A percentile compares a stretch with the other conserved stretches of the same genome.
These are phyloP conservation scores for Pythium volutum DNA, from an alignment of 352 stramenopile genomes.

Conservation along the genomic window DNA sequence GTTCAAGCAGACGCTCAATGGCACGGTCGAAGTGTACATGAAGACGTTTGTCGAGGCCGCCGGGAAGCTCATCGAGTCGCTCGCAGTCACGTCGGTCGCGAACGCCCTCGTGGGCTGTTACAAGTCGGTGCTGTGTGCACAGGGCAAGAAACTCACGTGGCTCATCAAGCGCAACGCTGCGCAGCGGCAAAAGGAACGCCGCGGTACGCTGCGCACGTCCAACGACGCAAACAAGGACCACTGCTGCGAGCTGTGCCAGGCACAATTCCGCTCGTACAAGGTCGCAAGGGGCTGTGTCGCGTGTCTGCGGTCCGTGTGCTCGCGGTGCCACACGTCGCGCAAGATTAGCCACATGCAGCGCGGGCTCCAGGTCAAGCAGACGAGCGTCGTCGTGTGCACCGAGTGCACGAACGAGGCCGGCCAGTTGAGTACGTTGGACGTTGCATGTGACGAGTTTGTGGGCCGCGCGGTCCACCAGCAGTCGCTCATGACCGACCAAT, in stretches of 20 bases:
- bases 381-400: conserved; percentile 19
- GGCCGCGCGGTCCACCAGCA: conserved; percentile 10
- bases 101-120: conserved; percentile 30
- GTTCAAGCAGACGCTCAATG: conserved; percentile 31
- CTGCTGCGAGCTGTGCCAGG: conserved; percentile 21
- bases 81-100: conserved; percentile 25
- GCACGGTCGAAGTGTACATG: conserved; percentile 38
- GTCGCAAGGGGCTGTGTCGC: conserved; percentile 17
- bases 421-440: conserved; percentile 9
- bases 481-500: conserved; percentile 23
- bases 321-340: conserved; percentile 18
- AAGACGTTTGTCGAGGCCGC: conserved; percentile 30
- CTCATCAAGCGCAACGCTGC: conserved; percentile 20
- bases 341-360: conserved; percentile 26
- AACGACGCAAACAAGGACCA: conserved; percentile 6
- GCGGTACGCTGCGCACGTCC: background rate
- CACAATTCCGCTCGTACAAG: conserved; percentile 21
- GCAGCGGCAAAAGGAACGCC: conserved; percentile 6
- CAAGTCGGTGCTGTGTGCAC: conserved; percentile 30
- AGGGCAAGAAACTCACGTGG: conserved; percentile 37
- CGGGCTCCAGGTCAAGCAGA: conserved; percentile 21
- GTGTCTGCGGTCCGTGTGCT: conserved; percentile 19
- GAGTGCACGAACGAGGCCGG: conserved; percentile 8
- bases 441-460: conserved; percentile 23
- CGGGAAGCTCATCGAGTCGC: conserved; percentile 18